Conservation (phyloP, 495 filamentous ascomycete genomes). For the Symbiotaphrina buchneri region DNA sequence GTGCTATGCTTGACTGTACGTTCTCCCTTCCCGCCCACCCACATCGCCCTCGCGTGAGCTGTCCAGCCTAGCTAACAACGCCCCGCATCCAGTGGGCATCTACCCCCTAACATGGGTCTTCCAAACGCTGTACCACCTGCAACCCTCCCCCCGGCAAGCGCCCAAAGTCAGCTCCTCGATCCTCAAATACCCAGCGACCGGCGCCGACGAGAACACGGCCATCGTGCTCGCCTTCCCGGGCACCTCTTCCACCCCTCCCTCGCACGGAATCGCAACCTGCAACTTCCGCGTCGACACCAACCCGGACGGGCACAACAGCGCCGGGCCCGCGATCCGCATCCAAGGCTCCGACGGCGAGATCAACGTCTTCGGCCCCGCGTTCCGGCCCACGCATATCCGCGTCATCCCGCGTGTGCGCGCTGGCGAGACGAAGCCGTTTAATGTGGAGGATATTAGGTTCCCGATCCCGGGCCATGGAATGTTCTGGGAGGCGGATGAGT, state of each 20-base stretch:
- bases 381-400: constrained; percentile 41
- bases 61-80: no score
- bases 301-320: constrained; percentile 34
- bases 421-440: no score
- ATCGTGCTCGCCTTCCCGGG: constrained; percentile 62
- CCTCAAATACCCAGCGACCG: constrained; percentile 54
- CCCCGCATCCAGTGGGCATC: constrained; percentile 38
- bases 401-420: constrained; percentile 19
- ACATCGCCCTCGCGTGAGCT: background rate
- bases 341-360: constrained; percentile 77
- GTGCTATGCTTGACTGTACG: constrained; percentile 53
- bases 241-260: constrained; percentile 15
- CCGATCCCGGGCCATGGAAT: constrained; percentile 58
- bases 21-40: constrained; percentile 2
- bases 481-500: constrained; percentile 93
- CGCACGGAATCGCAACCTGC: constrained; percentile 62
- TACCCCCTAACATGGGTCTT: constrained; percentile 88
- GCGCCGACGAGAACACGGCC: constrained; percentile 62
- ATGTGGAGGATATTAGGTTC: constrained; percentile 33
- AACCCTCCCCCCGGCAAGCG: constrained; percentile 23
- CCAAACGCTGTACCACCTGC: constrained; percentile 72
- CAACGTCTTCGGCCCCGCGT: constrained; percentile 55
- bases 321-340: constrained; percentile 53
- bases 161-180: constrained; percentile 40
- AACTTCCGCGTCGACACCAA: constrained; percentile 44